Evolutionary conservation across 2,329 filamentous ascomycete species (phyloP).

Genomic region (Colletotrichum sp.): DNA sequence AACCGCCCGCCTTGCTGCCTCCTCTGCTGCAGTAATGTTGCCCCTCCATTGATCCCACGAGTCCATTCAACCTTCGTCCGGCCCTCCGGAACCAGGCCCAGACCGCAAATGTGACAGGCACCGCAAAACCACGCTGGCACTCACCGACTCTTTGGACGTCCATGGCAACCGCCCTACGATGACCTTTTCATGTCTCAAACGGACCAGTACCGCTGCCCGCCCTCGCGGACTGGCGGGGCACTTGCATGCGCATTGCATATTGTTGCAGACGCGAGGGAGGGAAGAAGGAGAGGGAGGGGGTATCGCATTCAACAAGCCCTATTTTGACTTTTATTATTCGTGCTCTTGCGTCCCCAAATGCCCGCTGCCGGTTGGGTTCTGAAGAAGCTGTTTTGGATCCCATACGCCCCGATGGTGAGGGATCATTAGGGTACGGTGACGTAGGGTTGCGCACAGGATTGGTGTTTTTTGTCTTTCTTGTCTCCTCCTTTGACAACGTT

Average conservation of each 20-base stretch:
- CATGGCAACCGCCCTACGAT: constrained; percentile 17
- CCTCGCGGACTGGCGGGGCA: constrained; percentile 16
- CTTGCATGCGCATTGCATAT: constrained; percentile 19
- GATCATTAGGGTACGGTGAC: constrained; percentile 15
- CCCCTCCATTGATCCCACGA: not conserved
- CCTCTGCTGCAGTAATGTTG: not conserved
- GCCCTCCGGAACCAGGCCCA: not conserved
- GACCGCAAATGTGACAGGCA: constrained; percentile 22
- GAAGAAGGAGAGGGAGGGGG: not conserved
- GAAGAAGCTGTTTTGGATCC: not conserved
- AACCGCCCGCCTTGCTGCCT: not conserved
- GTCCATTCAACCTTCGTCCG: not conserved
- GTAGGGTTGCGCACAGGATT: constrained; percentile 16
- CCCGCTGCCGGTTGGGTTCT: constrained; percentile 4
- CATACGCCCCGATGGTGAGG: not conserved
- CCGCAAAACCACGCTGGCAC: not conserved
- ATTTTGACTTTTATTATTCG: not conserved
- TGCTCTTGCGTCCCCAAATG: not conserved
- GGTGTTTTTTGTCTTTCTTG: not conserved
- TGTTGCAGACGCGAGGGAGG: constrained; percentile 16
- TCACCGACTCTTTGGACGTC: constrained; percentile 20
- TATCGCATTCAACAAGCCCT: constrained; percentile 4
- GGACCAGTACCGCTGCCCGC: not conserved
- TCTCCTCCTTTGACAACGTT: not conserved
- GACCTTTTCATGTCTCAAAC: not conserved